Evolutionary conservation across 1,284 basidiomycete species (phyloP), one percentile per base, ranked within the genome.

Genomic region (Erythrobasidium hasegawianum): DNA sequence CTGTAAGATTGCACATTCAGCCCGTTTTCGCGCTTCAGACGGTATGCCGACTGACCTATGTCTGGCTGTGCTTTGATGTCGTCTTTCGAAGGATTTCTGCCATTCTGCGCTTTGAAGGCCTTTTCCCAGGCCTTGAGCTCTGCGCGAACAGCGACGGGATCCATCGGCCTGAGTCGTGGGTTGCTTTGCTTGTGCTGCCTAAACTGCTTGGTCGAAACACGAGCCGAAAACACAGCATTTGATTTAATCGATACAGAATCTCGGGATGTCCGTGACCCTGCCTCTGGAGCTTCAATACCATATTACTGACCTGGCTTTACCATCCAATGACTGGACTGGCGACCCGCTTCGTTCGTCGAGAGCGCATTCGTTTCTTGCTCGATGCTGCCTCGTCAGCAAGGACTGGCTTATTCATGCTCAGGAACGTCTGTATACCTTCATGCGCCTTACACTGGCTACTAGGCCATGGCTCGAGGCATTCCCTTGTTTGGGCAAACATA

Each of bases 41-140:
- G 29, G 27, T 16, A 27, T 20, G 20, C 20, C 9, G 60, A 79
- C 85, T 71, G 71, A 92, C 90, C 87, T 69, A 93, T 87, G 64
- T 78, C 75, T 18, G 85, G 83, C 60, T 84, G 81, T 29, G 80
- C 78, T 75, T 84, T 89, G 71, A 93, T 90, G 75, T 93, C 90
- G 40, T 89, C 83, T 27, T 90, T 80, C 10, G 85, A 83, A 0
- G 90, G 87, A 41, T 84, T 81, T 70, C 85, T 81, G 39, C 81
- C 83, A 75, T 90, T 78, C 2, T 76, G 73, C 0, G 81, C 77
- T 68, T 81, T 84, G 78, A 93, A 94, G 5, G 80, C 79, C 71
- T 85, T 85, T 74, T 93, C 90, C 87, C 90, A 94, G 39, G 81
- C 70, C 76, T 93, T 93, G 71, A 94, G 86, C 71, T 88, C 84